Percentiles rank a stretch among this genome's conserved stretches.
Evolutionary conservation across 2,329 filamentous ascomycete species (phyloP).

Genomic region (Teratosphaeria viscida): DNA sequence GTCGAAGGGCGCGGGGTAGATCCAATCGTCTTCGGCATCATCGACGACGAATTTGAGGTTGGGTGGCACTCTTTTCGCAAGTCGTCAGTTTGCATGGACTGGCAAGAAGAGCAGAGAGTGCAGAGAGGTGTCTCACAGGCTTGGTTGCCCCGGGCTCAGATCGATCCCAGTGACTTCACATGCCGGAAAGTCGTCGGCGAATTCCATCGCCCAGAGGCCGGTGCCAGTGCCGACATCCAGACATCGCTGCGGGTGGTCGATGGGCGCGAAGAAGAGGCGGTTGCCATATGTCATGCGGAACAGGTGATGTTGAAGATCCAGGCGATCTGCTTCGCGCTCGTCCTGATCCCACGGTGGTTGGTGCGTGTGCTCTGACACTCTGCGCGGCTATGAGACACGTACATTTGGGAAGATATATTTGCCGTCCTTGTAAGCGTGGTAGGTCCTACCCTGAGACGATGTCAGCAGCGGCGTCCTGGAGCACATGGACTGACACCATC

Average conservation of each 20-base stretch:
- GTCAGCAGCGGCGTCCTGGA: slow-evolving; percentile 4
- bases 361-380: background rate
- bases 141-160: slow-evolving; percentile 41
- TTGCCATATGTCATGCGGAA: slow-evolving; percentile 39
- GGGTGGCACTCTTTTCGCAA: slow-evolving; percentile 39
- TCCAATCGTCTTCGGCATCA: slow-evolving; percentile 51
- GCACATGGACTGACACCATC: background rate
- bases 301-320: slow-evolving; percentile 33
- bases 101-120: background rate
- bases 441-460: background rate
- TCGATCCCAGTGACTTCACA: slow-evolving; percentile 37
- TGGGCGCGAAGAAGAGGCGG: slow-evolving; percentile 36
- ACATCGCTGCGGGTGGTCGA: slow-evolving; percentile 31
- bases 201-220: slow-evolving; percentile 49
- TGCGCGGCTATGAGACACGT: slow-evolving; percentile 9
- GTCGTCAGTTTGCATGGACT: background rate
- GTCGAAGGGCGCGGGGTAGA: slow-evolving; percentile 44
- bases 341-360: background rate
- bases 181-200: slow-evolving; percentile 34
- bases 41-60: slow-evolving; percentile 55
- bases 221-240: slow-evolving; percentile 45
- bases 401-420: slow-evolving; percentile 33
- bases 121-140: slow-evolving; percentile 20
- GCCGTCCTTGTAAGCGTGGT: slow-evolving; percentile 28
- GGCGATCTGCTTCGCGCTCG: slow-evolving; percentile 27